Conservation (phyloP, 169 alveolate genomes). For the Ichthyophthirius multifiliis region DNA sequence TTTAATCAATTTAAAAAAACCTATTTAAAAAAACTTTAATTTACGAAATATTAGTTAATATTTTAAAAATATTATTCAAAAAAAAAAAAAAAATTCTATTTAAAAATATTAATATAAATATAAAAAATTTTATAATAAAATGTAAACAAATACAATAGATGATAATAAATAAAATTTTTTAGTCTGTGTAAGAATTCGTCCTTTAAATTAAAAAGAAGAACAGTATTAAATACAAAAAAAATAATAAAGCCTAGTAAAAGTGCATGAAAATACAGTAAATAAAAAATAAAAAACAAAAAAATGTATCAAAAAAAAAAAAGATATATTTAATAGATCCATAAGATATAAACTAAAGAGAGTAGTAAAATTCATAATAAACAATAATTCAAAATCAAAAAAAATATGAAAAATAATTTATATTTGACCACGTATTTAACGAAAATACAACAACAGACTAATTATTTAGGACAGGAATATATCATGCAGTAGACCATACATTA, state of each 20-base stretch:
- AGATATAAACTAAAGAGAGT: neutral
- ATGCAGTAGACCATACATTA: constrained; percentile 83
- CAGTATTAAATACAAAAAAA: constrained; percentile 11
- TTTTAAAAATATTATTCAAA: no score
- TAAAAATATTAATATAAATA: no score
- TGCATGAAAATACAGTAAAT: constrained; percentile 59
- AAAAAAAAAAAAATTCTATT: no score
- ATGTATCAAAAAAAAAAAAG: neutral
- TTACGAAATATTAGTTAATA: no score
- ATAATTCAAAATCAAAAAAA: constrained; percentile 55
- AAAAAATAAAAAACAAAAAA: neutral
- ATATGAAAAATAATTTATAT: constrained; percentile 83
- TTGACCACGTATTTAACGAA: constrained; percentile 92
- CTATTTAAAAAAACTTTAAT: no score
- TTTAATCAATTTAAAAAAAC: no score
- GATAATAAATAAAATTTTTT: neutral
- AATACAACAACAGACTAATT: constrained; percentile 82
- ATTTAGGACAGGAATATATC: constrained; percentile 84
- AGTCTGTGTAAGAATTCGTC: constrained; percentile 63
- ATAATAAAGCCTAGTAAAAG: constrained; percentile 46
- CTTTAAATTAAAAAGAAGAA: constrained; percentile 70
- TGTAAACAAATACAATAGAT: neutral
- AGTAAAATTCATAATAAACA: constrained; percentile 16
- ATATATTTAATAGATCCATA: neutral
- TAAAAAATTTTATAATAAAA: no score